phyloP scores from a whole-genome alignment of 2,329 filamentous ascomycete species.

The Neonectria coccinea region DNA sequence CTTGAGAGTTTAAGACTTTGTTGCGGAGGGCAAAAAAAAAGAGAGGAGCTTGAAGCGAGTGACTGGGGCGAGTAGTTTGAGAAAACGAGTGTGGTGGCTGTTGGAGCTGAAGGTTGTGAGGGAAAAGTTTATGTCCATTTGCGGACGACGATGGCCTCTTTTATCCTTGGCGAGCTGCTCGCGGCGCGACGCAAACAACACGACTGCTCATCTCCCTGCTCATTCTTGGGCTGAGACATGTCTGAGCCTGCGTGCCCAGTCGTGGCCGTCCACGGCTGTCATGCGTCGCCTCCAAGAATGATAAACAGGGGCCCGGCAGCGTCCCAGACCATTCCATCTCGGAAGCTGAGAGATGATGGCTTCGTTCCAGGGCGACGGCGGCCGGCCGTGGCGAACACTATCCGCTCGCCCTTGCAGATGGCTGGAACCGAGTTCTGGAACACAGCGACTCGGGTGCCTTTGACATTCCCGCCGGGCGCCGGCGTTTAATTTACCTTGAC shows the following conservation, averaged over 20 bases:
- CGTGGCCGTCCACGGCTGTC: background rate
- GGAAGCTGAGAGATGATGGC: slow-evolving; percentile 4
- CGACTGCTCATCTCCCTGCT: background rate
- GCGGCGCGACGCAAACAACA: slow-evolving; percentile 3
- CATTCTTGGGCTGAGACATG: slow-evolving; percentile 22
- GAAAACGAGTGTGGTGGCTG: slow-evolving; percentile 27
- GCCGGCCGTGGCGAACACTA: background rate
- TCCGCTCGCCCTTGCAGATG: slow-evolving; percentile 1
- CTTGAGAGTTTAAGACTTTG: slow-evolving; percentile 13
- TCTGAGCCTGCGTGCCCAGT: background rate
- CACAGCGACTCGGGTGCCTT: background rate
- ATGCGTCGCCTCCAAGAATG: slow-evolving; percentile 16
- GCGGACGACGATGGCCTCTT: slow-evolving; percentile 34
- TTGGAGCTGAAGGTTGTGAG: slow-evolving; percentile 25
- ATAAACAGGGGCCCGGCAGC: background rate
- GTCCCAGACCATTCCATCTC: slow-evolving; percentile 10
- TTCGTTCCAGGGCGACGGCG: slow-evolving; percentile 17
- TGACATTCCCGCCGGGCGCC: slow-evolving; percentile 9
- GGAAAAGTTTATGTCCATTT: slow-evolving; percentile 1
- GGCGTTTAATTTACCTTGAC: background rate
- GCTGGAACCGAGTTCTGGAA: background rate
- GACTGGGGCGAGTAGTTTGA: slow-evolving; percentile 40
- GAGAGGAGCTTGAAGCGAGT: slow-evolving; percentile 39
- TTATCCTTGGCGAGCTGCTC: slow-evolving; percentile 32
- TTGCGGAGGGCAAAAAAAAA: slow-evolving; percentile 24